These are phyloP conservation scores for Coniophora puteana DNA, from an alignment of 1,284 basidiomycete genomes.

Conservation along the genomic window DNA sequence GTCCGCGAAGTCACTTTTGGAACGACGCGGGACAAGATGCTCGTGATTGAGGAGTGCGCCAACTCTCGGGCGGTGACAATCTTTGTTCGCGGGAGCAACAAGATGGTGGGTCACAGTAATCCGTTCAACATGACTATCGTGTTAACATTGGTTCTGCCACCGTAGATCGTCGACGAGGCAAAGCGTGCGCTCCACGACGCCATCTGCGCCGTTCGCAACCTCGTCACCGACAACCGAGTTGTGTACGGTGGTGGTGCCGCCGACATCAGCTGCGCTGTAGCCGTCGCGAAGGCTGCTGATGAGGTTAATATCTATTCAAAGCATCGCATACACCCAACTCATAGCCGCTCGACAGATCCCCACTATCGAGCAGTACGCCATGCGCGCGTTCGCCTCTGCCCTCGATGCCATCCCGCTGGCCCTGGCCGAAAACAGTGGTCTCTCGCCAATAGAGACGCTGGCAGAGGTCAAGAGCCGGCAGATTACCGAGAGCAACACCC, in stretches of 20 bases:
- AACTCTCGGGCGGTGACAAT: slow-evolving; percentile 96
- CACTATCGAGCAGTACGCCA: slow-evolving; percentile 98
- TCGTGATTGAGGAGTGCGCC: slow-evolving; percentile 98
- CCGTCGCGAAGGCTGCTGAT: slow-evolving; percentile 92
- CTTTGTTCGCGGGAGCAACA: slow-evolving; percentile 97
- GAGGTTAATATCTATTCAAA: slow-evolving; percentile 54
- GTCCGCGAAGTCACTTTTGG: slow-evolving; percentile 96
- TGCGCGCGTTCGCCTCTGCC: slow-evolving; percentile 96
- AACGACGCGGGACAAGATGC: slow-evolving; percentile 98
- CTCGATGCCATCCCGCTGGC: slow-evolving; percentile 93
- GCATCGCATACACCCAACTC: slow-evolving; percentile 1
- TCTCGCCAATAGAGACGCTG: slow-evolving; percentile 95
- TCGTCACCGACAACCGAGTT: slow-evolving; percentile 93
- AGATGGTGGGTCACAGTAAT: slow-evolving; percentile 70
- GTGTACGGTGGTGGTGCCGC: slow-evolving; percentile 98
- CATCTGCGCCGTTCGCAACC: slow-evolving; percentile 94
- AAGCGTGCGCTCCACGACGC: slow-evolving; percentile 98
- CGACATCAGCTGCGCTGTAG: slow-evolving; percentile 93
- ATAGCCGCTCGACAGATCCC: slow-evolving; percentile 62
- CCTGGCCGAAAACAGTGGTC: slow-evolving; percentile 95
- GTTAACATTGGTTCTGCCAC: not conserved
- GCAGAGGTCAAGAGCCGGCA: slow-evolving; percentile 94
- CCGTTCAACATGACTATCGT: not conserved
- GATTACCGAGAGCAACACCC: slow-evolving; percentile 82
- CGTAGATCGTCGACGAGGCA: slow-evolving; percentile 95